Percentiles rank a stretch among this genome's conserved stretches.
Evolutionary conservation across 305 asterid genomes (phyloP).

Genomic region (Fraxinus albicans): DNA sequence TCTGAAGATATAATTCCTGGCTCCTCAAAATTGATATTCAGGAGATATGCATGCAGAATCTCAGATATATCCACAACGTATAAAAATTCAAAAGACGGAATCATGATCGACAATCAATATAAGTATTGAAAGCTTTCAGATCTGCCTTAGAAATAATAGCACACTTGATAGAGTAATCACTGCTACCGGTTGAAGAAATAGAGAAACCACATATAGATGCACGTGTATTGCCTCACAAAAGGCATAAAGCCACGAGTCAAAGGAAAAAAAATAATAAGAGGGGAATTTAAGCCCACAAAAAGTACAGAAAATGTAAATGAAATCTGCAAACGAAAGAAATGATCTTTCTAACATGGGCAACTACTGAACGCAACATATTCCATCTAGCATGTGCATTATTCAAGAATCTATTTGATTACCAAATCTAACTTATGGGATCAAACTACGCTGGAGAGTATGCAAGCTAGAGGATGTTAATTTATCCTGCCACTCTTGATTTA

Average conservation of each 20-base stretch:
- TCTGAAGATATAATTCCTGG: slow-evolving; percentile 35
- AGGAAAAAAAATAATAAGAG: neutral
- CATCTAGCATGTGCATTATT: neutral
- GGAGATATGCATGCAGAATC: slow-evolving; percentile 46
- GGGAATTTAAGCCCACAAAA: neutral
- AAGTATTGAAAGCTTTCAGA: slow-evolving; percentile 4
- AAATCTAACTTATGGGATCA: neutral
- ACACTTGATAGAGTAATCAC: neutral
- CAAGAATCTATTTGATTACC: neutral
- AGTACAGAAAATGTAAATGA: neutral
- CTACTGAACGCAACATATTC: neutral
- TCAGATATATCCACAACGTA: slow-evolving; percentile 75
- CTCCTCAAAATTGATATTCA: slow-evolving; percentile 48
- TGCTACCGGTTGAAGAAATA: neutral
- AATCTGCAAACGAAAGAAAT: neutral
- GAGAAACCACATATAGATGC: neutral
- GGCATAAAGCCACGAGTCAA: neutral
- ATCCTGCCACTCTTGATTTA: no score
- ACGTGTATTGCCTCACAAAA: neutral
- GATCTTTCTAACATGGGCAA: neutral
- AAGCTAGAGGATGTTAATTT: neutral
- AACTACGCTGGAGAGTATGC: neutral
- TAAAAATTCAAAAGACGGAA: slow-evolving; percentile 9
- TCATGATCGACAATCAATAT: slow-evolving; percentile 4
- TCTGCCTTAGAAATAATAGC: slow-evolving; percentile 18